Percentiles rank a stretch among this genome's conserved stretches.
phyloP scores from a whole-genome alignment of 306 rosid species.

The Prunus padus region DNA sequence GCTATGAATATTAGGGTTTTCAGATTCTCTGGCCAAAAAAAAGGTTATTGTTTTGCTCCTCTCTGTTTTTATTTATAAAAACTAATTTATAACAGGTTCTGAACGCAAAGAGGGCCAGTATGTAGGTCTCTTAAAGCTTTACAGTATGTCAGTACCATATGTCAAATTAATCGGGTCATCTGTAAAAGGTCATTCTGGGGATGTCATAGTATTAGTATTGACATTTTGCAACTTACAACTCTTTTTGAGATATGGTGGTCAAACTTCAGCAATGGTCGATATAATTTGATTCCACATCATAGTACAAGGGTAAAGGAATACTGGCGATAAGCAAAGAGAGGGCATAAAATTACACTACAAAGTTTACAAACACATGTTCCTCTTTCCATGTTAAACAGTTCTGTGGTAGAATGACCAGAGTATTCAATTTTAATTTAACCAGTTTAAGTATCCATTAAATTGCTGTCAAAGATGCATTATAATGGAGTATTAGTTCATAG shows the following conservation, averaged over 20 bases:
- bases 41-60: neutral
- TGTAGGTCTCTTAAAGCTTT: neutral
- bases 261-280: neutral
- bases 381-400: neutral
- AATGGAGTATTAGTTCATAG: neutral
- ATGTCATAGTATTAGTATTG: neutral
- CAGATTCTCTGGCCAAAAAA: neutral
- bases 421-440: neutral
- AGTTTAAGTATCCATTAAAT: neutral
- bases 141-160: neutral
- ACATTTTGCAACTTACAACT: neutral
- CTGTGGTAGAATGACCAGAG: neutral
- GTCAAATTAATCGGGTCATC: neutral
- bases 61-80: neutral
- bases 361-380: neutral
- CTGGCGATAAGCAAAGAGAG: neutral
- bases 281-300: neutral
- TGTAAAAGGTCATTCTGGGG: neutral
- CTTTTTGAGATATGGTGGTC: neutral
- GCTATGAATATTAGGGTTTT: neutral
- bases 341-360: neutral
- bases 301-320: neutral
- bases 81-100: neutral
- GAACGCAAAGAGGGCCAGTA: neutral
- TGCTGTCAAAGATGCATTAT: neutral